Evolutionary conservation across 2,329 filamentous ascomycete species (phyloP).

Genomic region (Penicillium sp.): DNA sequence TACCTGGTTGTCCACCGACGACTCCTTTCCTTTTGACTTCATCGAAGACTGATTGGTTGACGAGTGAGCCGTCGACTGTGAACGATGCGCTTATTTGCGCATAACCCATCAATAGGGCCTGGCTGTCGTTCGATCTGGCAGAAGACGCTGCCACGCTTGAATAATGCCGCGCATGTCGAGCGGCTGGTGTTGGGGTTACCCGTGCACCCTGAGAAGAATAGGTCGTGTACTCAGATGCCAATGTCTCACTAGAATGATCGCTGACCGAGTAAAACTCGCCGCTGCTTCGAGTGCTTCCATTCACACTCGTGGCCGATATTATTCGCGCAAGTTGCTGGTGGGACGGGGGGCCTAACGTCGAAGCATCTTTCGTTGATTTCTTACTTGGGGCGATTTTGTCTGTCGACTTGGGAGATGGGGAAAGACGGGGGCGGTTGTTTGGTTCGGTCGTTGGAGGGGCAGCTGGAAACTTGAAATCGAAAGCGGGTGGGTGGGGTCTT

Average conservation of each 20-base stretch:
- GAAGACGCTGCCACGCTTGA: constrained; percentile 41
- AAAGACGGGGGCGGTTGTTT: constrained; percentile 27
- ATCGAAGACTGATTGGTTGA: constrained; percentile 87
- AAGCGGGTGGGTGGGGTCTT: constrained; percentile 36
- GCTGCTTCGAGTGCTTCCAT: constrained; percentile 81
- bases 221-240: constrained; percentile 79
- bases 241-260: constrained; percentile 90
- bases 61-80: constrained; percentile 82
- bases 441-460: constrained; percentile 35
- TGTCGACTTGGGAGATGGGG: constrained; percentile 23
- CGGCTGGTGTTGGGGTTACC: constrained; percentile 27
- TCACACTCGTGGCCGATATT: constrained; percentile 72
- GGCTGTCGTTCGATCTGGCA: constrained; percentile 37
- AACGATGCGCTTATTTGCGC: constrained; percentile 92
- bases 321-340: constrained; percentile 58
- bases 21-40: constrained; percentile 94
- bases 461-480: constrained; percentile 59
- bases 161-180: constrained; percentile 42
- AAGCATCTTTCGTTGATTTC: constrained; percentile 25
- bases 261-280: constrained; percentile 93
- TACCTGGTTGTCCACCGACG: constrained; percentile 75
- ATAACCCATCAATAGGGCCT: constrained; percentile 96
- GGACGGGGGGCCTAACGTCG: constrained; percentile 23
- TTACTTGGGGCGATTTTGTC: not conserved
- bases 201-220: constrained; percentile 54